phyloP scores from a whole-genome alignment of 345 rosid genomes.

The Firmiana major region DNA sequence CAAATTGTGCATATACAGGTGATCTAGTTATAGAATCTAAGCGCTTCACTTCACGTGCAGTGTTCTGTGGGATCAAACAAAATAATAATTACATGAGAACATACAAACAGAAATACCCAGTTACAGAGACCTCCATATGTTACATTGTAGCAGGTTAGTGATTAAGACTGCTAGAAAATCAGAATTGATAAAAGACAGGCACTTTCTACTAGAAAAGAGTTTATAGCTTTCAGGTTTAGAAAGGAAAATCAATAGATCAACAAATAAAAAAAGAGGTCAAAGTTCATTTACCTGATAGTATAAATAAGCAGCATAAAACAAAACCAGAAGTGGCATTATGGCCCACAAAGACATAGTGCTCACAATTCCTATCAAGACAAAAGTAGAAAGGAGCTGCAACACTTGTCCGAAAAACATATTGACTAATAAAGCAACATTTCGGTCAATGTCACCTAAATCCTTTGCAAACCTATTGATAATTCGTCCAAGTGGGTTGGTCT shows the following conservation, averaged over 20 bases:
- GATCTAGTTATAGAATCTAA: slow-evolving; percentile 89
- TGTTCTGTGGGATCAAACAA: slow-evolving; percentile 54
- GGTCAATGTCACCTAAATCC: slow-evolving; percentile 94
- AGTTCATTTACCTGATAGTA: slow-evolving; percentile 75
- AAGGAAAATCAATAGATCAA: neutral
- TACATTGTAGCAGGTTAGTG: neutral
- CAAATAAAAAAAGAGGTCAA: neutral
- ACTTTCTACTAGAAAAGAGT: neutral
- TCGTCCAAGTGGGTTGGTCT: slow-evolving; percentile 92
- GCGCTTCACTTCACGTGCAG: slow-evolving; percentile 97
- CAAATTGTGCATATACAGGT: slow-evolving; percentile 98
- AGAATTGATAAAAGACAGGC: neutral
- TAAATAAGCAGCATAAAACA: slow-evolving; percentile 85
- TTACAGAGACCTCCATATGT: too few species aligned
- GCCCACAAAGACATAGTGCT: slow-evolving; percentile 99
- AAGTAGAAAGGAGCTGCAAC: slow-evolving; percentile 87
- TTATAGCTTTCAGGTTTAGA: neutral
- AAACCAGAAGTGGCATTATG: slow-evolving; percentile 88
- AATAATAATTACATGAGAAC: slow-evolving; percentile 15
- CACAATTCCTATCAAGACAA: slow-evolving; percentile 89
- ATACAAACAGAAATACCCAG: too few species aligned
- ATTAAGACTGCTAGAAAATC: neutral
- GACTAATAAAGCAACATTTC: slow-evolving; percentile 64
- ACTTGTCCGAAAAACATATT: slow-evolving; percentile 84
- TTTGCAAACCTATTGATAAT: slow-evolving; percentile 95